These are phyloP conservation scores for Aspergillus sclerotiicarbonarius DNA, from an alignment of 495 filamentous ascomycete genomes.

Conservation along the genomic window DNA sequence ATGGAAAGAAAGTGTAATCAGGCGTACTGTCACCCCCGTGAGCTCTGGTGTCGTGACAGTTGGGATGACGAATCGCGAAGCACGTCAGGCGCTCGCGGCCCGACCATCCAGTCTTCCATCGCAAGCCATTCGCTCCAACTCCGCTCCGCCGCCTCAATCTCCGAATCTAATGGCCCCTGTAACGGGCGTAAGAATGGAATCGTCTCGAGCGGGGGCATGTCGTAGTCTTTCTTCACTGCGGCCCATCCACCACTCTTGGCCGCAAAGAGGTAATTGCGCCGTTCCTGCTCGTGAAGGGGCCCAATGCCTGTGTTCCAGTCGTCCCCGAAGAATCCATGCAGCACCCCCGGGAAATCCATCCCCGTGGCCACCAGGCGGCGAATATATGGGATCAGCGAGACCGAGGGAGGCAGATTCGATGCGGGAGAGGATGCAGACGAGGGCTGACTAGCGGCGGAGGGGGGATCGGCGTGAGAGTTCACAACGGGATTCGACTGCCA, in stretches of 20 bases:
- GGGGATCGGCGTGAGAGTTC: conserved; percentile 21
- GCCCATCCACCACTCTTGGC: conserved; percentile 90
- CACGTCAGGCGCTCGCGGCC: conserved; percentile 54
- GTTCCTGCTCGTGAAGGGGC: conserved; percentile 81
- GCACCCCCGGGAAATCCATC: conserved; percentile 77
- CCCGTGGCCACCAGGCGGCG: conserved; percentile 88
- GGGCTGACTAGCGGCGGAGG: conserved; percentile 9
- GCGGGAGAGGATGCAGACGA: conserved; percentile 17
- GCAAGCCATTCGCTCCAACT: conserved; percentile 84
- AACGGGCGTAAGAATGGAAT: conserved; percentile 84
- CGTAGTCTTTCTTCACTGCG: conserved; percentile 83
- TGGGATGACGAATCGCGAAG: conserved; percentile 46
- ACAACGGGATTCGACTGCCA: conserved; percentile 36
- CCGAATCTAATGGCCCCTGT: conserved; percentile 67
- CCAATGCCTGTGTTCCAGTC: conserved; percentile 80
- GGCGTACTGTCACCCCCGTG: conserved; percentile 23
- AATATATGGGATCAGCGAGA: conserved; percentile 85
- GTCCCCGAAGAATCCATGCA: conserved; percentile 95
- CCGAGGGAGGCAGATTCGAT: conserved; percentile 37
- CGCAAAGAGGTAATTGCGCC: conserved; percentile 91
- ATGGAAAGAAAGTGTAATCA: not conserved
- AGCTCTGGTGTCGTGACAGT: conserved; percentile 35
- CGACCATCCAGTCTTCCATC: conserved; percentile 86
- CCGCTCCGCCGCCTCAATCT: conserved; percentile 80
- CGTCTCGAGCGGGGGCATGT: conserved; percentile 74